Evolutionary conservation across 441 rosid genomes (phyloP).

Genomic region (Adansonia gregorii): DNA sequence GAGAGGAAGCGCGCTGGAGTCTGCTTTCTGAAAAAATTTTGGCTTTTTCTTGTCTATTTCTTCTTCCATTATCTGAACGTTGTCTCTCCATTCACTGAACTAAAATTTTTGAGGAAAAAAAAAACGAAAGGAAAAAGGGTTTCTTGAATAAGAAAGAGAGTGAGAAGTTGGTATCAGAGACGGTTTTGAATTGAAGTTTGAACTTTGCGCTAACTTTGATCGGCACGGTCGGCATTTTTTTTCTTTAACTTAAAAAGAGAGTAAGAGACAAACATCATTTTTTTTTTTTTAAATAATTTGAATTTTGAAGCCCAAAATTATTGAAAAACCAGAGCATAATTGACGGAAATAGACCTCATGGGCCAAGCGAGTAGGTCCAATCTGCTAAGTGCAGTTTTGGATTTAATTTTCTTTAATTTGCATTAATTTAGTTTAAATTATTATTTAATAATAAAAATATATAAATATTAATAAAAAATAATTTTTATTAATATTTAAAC

Average conservation of each 20-base stretch:
- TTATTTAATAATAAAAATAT: too few relatives aligned
- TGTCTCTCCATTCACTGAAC: constrained; percentile 41
- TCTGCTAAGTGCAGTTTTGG: too few relatives aligned
- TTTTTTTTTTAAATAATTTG: background rate
- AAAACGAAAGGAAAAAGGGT: too few relatives aligned
- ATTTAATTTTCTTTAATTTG: too few relatives aligned
- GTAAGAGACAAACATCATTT: constrained; percentile 21
- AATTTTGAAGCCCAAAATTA: background rate
- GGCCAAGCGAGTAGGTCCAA: too few relatives aligned
- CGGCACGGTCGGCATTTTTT: background rate
- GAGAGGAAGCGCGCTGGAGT: constrained; percentile 29
- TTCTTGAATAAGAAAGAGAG: background rate
- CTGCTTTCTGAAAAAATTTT: constrained; percentile 27
- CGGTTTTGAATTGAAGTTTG: background rate
- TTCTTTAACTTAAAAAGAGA: constrained; percentile 11
- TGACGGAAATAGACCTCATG: background rate
- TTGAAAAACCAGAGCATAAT: background rate
- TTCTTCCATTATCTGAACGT: constrained; percentile 31
- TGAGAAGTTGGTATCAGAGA: background rate
- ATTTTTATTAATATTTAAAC: too few relatives aligned
- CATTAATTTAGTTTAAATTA: too few relatives aligned
- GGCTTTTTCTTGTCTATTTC: constrained; percentile 25
- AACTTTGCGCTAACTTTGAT: constrained; percentile 24
- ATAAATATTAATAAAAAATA: too few relatives aligned
- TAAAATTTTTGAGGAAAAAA: background rate